A percentile compares a stretch with the other conserved stretches of the same genome.
phyloP scores from a whole-genome alignment of 495 filamentous ascomycete genomes.

The Aspergillus ellipticus region DNA sequence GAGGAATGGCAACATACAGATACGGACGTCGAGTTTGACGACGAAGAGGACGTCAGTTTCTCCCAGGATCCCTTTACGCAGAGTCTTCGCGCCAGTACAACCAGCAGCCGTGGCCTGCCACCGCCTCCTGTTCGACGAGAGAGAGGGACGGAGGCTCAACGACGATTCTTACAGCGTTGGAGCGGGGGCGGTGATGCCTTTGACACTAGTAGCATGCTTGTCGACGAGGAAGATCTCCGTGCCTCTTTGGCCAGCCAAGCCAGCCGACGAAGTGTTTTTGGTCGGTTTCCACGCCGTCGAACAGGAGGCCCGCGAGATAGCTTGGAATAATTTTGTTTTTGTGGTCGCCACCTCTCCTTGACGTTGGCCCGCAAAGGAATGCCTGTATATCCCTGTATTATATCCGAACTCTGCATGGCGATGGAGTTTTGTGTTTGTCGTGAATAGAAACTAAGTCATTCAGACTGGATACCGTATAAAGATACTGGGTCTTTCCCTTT shows the following conservation, averaged over 20 bases:
- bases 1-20: constrained; percentile 71
- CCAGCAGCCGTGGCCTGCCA: constrained; percentile 34
- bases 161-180: constrained; percentile 44
- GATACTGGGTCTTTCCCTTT: no score
- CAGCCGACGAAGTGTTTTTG: constrained; percentile 36
- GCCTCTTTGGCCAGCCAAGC: constrained; percentile 41
- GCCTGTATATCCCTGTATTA: background rate
- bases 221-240: constrained; percentile 41
- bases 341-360: background rate
- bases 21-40: constrained; percentile 67
- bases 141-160: constrained; percentile 40
- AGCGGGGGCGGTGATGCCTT: constrained; percentile 44
- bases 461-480: no score
- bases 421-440: background rate
- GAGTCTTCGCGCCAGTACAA: constrained; percentile 38
- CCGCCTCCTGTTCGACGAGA: constrained; percentile 21
- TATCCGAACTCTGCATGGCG: background rate
- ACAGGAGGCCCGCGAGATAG: constrained; percentile 41
- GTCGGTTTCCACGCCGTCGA: constrained; percentile 34
- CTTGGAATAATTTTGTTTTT: constrained; percentile 23
- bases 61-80: constrained; percentile 24
- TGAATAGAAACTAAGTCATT: background rate
- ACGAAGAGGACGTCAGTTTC: constrained; percentile 32
- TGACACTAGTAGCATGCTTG: constrained; percentile 38
- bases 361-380: background rate